Evolutionary conservation across 2,329 filamentous ascomycete genomes (phyloP), one percentile per base, ranked within the genome.

Genomic region (Penicillium oxalicum): DNA sequence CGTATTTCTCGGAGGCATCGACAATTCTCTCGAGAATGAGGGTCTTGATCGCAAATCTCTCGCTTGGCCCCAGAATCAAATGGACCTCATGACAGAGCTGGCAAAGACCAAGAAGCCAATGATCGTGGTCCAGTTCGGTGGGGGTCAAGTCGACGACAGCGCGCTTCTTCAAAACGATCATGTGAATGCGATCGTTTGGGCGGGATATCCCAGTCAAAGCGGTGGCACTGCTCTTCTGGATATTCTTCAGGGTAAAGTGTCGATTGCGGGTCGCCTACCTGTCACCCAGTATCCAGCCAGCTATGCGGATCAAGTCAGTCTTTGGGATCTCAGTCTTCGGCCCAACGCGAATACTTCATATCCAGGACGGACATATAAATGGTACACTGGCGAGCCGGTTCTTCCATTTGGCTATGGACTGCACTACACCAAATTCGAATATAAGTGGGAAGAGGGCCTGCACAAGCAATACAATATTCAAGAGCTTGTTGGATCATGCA

Each of bases 321-420:
- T 70, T 44, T 60, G 59, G 11, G 68, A 72, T 52, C 65, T 68
- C 60, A 56, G 52, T 28, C 59, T 71, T 18, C 60, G 65, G 13
- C 63, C 67, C 0, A 62, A 55, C 26, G 52, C 4, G 9, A 38
- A 11, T 27, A 25, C 54, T 26, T 43, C 29, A 27, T 35, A 43
- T 27, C 69, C 68, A 3, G 70, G 69, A 1, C 58, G 68, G 11
- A 72, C 69, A 5, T 72, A 71, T 52, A 62, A 64, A 45, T 72
- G 67, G 67, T 71, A 69, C 52, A 51, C 61, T n/a, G 40, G 40
- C 25, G 47, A 66, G 8, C 48, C 60, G 1, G 65, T 70, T 4
- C 44, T 68, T 7, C 60, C 63, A 2, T 72, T 71, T 52, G 70
- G 70, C 6, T 66, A 62, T 44, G 69, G 69, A 0, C 49, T 72